These are phyloP conservation scores for Aphanomyces euteiches DNA, from an alignment of 352 stramenopile species.

Conservation along the genomic window DNA sequence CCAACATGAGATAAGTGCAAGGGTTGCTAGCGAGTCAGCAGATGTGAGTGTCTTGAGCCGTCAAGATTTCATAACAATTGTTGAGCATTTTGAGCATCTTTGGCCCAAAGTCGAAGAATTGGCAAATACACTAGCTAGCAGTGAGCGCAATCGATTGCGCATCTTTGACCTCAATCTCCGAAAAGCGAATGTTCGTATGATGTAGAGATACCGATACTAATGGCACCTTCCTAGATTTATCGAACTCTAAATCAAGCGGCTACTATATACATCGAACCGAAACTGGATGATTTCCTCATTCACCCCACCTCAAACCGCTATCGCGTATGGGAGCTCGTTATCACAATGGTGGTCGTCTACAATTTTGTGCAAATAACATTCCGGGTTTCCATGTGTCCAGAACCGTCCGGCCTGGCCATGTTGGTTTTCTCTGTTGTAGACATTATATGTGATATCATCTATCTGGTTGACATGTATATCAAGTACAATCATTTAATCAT, in stretches of 20 bases:
- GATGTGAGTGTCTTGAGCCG: constrained; percentile 18
- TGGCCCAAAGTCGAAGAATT: neutral
- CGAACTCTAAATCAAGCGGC: constrained; percentile 7
- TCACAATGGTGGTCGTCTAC: constrained; percentile 37
- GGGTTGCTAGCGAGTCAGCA: constrained; percentile 12
- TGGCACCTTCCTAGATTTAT: constrained; percentile 2
- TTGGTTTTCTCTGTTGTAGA: constrained; percentile 34
- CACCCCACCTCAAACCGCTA: neutral
- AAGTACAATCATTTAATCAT: constrained; percentile 37
- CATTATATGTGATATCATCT: constrained; percentile 33
- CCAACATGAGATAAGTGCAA: neutral
- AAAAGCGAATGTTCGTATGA: constrained; percentile 5
- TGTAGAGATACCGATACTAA: neutral
- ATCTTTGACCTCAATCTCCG: neutral
- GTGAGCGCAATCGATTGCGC: neutral
- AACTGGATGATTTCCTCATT: neutral
- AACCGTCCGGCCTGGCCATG: constrained; percentile 32
- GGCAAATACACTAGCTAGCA: neutral
- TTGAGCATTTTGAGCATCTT: neutral
- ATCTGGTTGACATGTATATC: constrained; percentile 41
- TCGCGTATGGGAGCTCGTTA: constrained; percentile 35
- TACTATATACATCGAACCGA: constrained; percentile 7
- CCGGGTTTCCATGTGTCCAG: constrained; percentile 33
- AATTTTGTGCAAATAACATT: constrained; percentile 39
- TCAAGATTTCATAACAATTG: constrained; percentile 11